These are phyloP conservation scores for Podaxis carcinomalis DNA, from an alignment of 768 basidiomycete species.

Conservation along the genomic window DNA sequence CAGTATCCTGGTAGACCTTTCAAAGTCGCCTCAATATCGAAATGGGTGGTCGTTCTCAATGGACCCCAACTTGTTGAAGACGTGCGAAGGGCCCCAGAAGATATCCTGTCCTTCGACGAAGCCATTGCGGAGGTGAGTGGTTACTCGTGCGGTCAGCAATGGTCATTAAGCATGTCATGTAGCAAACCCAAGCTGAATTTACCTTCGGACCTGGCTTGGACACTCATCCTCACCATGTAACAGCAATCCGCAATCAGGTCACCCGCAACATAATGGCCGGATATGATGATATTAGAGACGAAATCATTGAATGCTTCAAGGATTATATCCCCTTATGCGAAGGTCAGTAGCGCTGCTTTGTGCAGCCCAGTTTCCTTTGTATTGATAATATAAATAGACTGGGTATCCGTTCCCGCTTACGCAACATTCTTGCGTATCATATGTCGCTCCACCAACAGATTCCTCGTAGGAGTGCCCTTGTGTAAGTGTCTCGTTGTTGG, in stretches of 20 bases:
- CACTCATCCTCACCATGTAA: conserved; percentile 6
- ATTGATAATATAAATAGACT: conserved; percentile 22
- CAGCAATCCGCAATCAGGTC: conserved; percentile 11
- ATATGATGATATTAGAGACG: conserved; percentile 2
- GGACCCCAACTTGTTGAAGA: conserved; percentile 31
- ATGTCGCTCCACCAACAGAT: conserved; percentile 33
- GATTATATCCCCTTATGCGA: conserved; percentile 19
- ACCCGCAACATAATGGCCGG: conserved; percentile 15
- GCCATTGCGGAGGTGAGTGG: conserved; percentile 27
- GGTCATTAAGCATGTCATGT: conserved; percentile 9
- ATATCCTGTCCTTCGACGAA: conserved; percentile 28
- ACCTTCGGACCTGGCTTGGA: conserved; percentile 6
- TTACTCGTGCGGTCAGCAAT: conserved; percentile 18
- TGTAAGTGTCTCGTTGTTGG: conserved; percentile 27
- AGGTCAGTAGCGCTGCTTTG: neutral
- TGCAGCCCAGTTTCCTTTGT: neutral
- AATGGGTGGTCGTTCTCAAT: conserved; percentile 37
- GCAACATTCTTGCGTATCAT: conserved; percentile 29
- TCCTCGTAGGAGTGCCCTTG: conserved; percentile 42
- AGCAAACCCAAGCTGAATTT: conserved; percentile 4
- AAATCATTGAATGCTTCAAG: conserved; percentile 10
- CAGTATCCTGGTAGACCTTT: conserved; percentile 23
- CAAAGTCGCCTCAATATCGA: conserved; percentile 20
- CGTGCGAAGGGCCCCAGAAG: conserved; percentile 33
- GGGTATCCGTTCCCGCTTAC: conserved; percentile 25